These are phyloP conservation scores for Suhomyces emberorum DNA, from an alignment of 805 yeast genomes.

Conservation along the genomic window DNA sequence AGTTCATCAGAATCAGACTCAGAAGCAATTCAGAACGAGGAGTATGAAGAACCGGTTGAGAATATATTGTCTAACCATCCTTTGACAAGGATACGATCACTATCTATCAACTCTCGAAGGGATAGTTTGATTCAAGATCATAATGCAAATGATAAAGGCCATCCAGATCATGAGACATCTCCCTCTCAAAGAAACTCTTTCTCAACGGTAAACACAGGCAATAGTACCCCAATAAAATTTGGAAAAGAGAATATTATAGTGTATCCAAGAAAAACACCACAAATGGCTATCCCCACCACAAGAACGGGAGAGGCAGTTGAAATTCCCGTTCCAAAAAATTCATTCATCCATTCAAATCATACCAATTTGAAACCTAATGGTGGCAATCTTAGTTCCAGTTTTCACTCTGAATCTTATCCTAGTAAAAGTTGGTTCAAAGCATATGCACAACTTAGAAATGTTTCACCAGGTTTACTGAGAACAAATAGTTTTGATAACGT, in stretches of 20 bases:
- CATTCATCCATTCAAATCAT: slow-evolving; percentile 15
- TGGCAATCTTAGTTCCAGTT: slow-evolving; percentile 11
- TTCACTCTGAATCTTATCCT: slow-evolving; percentile 20
- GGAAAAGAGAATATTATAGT: slow-evolving; percentile 11
- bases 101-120: slow-evolving; percentile 24
- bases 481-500: slow-evolving; percentile 26
- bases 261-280: slow-evolving; percentile 30
- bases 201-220: neutral
- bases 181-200: slow-evolving; percentile 1
- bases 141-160: neutral
- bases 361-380: neutral
- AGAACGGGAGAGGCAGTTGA: slow-evolving; percentile 76
- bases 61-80: slow-evolving; percentile 20
- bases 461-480: slow-evolving; percentile 15
- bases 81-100: slow-evolving; percentile 27
- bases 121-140: slow-evolving; percentile 18
- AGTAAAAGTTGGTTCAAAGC: slow-evolving; percentile 26
- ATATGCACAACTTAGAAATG: slow-evolving; percentile 21
- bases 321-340: slow-evolving; percentile 45
- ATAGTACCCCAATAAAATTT: slow-evolving; percentile 3
- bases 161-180: slow-evolving; percentile 8
- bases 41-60: slow-evolving; percentile 14
- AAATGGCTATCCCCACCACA: slow-evolving; percentile 80
- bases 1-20: slow-evolving; percentile 23
- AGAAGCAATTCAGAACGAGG: slow-evolving; percentile 14